Evolutionary conservation across 495 filamentous ascomycete genomes (phyloP), one percentile per base, ranked within the genome.

Genomic region (Penicillium argentinense): DNA sequence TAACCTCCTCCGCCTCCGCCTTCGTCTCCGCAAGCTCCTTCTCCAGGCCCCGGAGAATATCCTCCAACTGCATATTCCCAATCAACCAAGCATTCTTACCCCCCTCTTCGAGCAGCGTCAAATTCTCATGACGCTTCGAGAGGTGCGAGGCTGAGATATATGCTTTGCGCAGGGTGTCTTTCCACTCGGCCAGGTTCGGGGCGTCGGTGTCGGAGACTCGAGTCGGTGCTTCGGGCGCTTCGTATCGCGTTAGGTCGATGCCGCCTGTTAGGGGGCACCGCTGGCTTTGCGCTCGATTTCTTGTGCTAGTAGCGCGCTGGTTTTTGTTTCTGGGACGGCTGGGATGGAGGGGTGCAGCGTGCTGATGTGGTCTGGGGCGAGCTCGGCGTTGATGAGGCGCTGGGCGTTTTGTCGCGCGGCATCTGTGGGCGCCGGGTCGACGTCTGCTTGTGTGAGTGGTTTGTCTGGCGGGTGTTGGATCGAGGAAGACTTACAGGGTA

Each of bases 51-150:
- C 77, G 73, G 39, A 97, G 70, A 21, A 89, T 76, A 30, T 79
- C 80, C 64, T 96, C 91, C 19, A 90, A 52, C 45, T 89, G 81
- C 47, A 79, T 76, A 67, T 97, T 97, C 5, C 82, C 84, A 9
- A 95, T 75, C 43, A 97, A 71, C 91, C 92, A 97, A 9, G 87
- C 86, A 68, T 95, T 96, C 72, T 87, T 89, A 58, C 91, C 91
- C 68, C 82, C 82, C 48, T 76, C 75, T 54, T 91, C 88, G 8
- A 97, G 80, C 8, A 93, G 75, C 4, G 77, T 70, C 16, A 96
- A 78, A 59, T 95, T 86, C 21, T 81, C 71, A 19, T 80, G 74
- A 3, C 90, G 83, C 14, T 70, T 67, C 1, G 75, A 60, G 9
- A 96, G 72, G 66, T 95, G 88, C 0, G 77, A 73, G 37, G 79